Percentiles rank a stretch among this genome's conserved stretches.
Conservation (phyloP, 352 stramenopile species). For the Phytophthora pluvialis region DNA sequence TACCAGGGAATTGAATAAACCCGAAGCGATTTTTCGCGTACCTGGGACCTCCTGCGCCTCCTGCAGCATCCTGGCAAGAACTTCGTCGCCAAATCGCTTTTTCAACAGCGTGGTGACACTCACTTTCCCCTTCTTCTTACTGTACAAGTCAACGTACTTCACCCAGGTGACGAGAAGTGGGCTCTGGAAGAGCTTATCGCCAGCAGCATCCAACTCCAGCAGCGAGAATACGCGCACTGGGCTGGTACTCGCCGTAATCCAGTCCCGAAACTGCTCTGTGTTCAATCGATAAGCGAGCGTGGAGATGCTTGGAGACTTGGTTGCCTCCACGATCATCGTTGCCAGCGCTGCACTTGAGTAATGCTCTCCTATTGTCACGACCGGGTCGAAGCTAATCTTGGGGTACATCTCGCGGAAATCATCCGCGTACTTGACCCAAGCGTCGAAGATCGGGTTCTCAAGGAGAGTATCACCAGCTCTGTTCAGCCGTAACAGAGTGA, state of each 20-base stretch:
- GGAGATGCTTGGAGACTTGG: neutral
- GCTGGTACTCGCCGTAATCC: neutral
- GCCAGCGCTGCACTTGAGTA: neutral
- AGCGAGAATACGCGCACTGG: neutral
- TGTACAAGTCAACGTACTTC: conserved; percentile 6
- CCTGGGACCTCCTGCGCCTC: neutral
- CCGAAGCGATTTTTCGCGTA: neutral
- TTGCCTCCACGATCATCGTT: conserved; percentile 13
- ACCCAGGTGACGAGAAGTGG: neutral
- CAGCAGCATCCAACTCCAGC: neutral
- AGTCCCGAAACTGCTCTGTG: conserved; percentile 1
- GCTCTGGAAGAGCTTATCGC: neutral
- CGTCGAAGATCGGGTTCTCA: conserved; percentile 8
- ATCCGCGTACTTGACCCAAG: conserved; percentile 10
- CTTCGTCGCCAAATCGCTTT: neutral
- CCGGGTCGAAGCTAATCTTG: neutral
- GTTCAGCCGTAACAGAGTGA: conserved; percentile 5
- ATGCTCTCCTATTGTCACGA: neutral
- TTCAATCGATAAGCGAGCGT: conserved; percentile 5
- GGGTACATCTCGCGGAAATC: conserved; percentile 19
- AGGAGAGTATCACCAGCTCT: neutral
- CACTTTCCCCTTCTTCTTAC: neutral
- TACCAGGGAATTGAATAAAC: neutral
- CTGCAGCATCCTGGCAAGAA: neutral
- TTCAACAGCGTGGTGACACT: neutral